phyloP scores from a whole-genome alignment of 305 asterid species.

The Fraxinus sp. region DNA sequence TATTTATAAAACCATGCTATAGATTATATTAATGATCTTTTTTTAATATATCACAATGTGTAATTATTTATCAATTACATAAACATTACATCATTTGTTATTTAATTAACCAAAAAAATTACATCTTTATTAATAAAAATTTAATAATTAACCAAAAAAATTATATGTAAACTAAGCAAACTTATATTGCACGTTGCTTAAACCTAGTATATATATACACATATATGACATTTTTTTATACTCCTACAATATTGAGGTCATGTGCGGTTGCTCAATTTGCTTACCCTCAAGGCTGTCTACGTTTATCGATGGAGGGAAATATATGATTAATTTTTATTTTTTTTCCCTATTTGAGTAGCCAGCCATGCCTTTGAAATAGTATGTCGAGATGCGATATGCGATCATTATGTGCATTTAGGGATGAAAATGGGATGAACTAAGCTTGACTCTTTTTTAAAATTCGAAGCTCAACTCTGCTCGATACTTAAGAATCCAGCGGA shows the following conservation, averaged over 20 bases:
- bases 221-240: not conserved
- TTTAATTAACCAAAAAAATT: too few species aligned
- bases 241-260: not conserved
- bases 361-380: not conserved
- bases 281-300: not conserved
- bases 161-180: too few species aligned
- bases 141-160: too few species aligned
- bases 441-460: not conserved
- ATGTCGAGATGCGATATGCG: not conserved
- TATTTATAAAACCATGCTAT: too few species aligned
- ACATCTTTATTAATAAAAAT: too few species aligned
- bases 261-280: not conserved
- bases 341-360: not conserved
- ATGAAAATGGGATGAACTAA: not conserved
- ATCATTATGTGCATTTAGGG: not conserved
- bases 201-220: not conserved
- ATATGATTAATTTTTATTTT: not conserved
- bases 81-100: too few species aligned
- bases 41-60: too few species aligned
- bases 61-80: too few species aligned
- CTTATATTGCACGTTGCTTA: too few species aligned
- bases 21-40: too few species aligned
- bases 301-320: not conserved
- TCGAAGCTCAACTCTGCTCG: not conserved
- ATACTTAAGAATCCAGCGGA: not conserved